Conservation (phyloP, 2,329 filamentous ascomycete species). For the Fusarium hostae region DNA sequence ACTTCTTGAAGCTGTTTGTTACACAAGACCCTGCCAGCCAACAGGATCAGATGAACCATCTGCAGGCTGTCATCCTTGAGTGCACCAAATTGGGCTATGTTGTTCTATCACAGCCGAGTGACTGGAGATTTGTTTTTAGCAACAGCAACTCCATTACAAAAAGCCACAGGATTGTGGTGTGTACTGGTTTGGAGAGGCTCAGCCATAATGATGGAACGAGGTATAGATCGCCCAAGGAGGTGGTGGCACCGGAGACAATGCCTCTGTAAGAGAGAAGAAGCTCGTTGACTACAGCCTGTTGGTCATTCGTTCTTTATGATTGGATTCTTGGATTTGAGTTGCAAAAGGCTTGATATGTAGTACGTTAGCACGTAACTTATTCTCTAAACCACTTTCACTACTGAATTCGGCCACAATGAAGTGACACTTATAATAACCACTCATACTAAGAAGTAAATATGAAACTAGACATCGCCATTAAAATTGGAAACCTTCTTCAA, state of each 20-base stretch:
- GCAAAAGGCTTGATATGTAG: background rate
- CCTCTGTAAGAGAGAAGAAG: background rate
- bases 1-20: constrained; percentile 51
- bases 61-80: constrained; percentile 54
- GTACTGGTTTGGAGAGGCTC: constrained; percentile 47
- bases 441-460: no score
- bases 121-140: constrained; percentile 50
- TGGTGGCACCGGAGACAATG: constrained; percentile 35
- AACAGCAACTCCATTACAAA: background rate
- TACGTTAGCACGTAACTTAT: no score
- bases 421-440: background rate
- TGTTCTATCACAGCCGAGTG: constrained; percentile 56
- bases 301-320: background rate
- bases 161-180: constrained; percentile 37
- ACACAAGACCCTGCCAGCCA: constrained; percentile 37
- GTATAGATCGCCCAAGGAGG: constrained; percentile 35
- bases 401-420: background rate
- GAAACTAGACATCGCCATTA: no score
- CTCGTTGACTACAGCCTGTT: background rate
- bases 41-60: constrained; percentile 51
- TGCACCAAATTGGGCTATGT: constrained; percentile 55
- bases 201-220: constrained; percentile 41
- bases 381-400: background rate
- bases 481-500: no score
- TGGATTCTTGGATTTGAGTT: background rate